These are phyloP conservation scores for Fusarium udum DNA, from an alignment of 2,329 filamentous ascomycete genomes.

Conservation along the genomic window DNA sequence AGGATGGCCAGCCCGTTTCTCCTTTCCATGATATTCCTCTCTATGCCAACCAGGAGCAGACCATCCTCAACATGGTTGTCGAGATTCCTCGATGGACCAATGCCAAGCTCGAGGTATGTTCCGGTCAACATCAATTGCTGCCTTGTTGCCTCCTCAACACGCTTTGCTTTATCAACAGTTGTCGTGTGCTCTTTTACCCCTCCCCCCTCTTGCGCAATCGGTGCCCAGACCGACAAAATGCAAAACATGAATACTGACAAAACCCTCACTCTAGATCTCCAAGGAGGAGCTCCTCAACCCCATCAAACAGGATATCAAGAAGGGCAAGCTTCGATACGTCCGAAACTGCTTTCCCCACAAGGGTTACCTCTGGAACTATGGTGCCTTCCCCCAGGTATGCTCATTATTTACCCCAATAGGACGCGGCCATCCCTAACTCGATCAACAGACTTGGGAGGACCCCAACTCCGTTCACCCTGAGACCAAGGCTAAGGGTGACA, in stretches of 20 bases:
- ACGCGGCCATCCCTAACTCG: slow-evolving; percentile 20
- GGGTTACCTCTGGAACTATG: slow-evolving; percentile 99
- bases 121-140: background rate
- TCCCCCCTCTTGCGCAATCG: slow-evolving; percentile 19
- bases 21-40: slow-evolving; percentile 99
- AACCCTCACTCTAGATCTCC: slow-evolving; percentile 77
- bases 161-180: slow-evolving; percentile 1
- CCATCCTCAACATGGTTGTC: slow-evolving; percentile 97
- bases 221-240: slow-evolving; percentile 8
- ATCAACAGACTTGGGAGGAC: slow-evolving; percentile 93
- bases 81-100: slow-evolving; percentile 99
- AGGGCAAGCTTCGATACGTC: slow-evolving; percentile 99
- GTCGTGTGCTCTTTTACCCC: slow-evolving; percentile 32
- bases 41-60: slow-evolving; percentile 96
- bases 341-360: slow-evolving; percentile 99
- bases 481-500: slow-evolving; percentile 99
- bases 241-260: slow-evolving; percentile 35
- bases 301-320: slow-evolving; percentile 99
- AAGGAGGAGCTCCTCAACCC: slow-evolving; percentile 98
- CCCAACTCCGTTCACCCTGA: slow-evolving; percentile 95
- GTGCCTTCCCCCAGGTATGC: slow-evolving; percentile 93
- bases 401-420: background rate
- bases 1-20: slow-evolving; percentile 92
- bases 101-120: slow-evolving; percentile 93
- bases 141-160: background rate